Base-by-base conservation (phyloP, 2,329 filamentous ascomycete genomes). In the Penicillium sp. region DNA sequence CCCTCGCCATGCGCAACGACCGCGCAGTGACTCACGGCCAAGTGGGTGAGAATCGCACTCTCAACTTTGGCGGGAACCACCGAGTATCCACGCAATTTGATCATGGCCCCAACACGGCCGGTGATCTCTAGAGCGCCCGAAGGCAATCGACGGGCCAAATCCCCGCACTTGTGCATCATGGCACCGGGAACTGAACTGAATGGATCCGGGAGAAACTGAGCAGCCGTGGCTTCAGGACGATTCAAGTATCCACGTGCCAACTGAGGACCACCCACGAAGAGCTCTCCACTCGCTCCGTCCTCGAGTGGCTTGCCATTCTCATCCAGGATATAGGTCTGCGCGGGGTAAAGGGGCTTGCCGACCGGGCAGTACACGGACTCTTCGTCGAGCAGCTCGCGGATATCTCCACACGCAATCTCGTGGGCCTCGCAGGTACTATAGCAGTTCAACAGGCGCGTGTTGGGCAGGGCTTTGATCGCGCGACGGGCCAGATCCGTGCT, bases 341-440 rank as follows among this genome's bases (percentile, higher is more conserved):
- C 70, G 0, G 75, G 77, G 56, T 85, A 76, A 39, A 88, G 61
- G 0, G 82, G 80, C 1, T 75, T 79, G 0, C 85, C 85, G 9
- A 89, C 84, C 0, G 85, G 83, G 48, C 84, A 87, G 46, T 85
- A 84, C 1, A 74, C 68, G 1, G 76, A 69, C 30, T 83, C 74
- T n/a, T 73, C 69, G 35, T 80, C 71, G 20, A 85, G 61, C 60
- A 87, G 84, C 1, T 78, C 74, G 39, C 72, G 70, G 48, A 89
- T 82, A 51, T 88, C 84, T 27, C 84, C 84, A 47, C 81, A 86
- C 1, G 84, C 83, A 44, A 85, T 80, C 61, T 88, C 84, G 47
- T 88, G 84, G 0, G 85, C 89, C 60, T 90, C 85, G 54, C 84
- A 87, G 11, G 84, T 84, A 55, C 83, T 87, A 66, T 90, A 90